Evolutionary conservation across 2,329 filamentous ascomycete genomes (phyloP).

Genomic region (Lasiodiplodia citricola): DNA sequence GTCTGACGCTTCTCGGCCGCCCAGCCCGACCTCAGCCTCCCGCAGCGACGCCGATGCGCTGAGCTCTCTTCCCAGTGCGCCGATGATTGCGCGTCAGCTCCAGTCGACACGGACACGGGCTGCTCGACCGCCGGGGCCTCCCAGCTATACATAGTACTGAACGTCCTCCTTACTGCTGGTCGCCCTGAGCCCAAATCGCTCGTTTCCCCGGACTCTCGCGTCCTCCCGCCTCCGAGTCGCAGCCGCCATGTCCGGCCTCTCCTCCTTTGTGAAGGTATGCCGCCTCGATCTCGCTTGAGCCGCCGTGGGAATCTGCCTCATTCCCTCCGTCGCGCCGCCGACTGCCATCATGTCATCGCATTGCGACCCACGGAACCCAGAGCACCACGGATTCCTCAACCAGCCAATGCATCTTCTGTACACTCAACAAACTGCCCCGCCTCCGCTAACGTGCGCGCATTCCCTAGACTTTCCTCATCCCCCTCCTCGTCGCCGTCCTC

Average conservation of each 20-base stretch:
- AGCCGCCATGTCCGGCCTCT: conserved; percentile 39
- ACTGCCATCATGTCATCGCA: neutral
- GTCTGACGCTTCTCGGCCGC: neutral
- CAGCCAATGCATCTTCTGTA: neutral
- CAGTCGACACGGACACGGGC: conserved; percentile 13
- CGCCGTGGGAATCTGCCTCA: conserved; percentile 7
- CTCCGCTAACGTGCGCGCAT: conserved; percentile 15
- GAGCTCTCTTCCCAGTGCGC: neutral
- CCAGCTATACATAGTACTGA: conserved; percentile 17
- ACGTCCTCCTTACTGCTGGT: neutral
- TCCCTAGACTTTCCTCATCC: conserved; percentile 50
- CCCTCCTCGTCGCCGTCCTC: conserved; percentile 49
- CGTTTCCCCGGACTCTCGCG: conserved; percentile 1
- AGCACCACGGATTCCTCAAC: conserved; percentile 11
- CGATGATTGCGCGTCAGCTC: conserved; percentile 20
- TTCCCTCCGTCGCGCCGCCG: neutral
- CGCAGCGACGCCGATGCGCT: neutral
- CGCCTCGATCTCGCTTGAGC: neutral
- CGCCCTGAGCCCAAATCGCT: neutral
- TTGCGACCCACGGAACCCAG: neutral
- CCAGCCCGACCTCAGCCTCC: neutral
- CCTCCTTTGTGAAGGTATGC: conserved; percentile 42
- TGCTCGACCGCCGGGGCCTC: conserved; percentile 9
- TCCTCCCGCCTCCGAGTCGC: neutral
- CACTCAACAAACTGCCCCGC: neutral